Evolutionary conservation across 169 alveolate genomes (phyloP), one percentile per base, ranked within the genome.

Genomic region (Plasmodium berghei): DNA sequence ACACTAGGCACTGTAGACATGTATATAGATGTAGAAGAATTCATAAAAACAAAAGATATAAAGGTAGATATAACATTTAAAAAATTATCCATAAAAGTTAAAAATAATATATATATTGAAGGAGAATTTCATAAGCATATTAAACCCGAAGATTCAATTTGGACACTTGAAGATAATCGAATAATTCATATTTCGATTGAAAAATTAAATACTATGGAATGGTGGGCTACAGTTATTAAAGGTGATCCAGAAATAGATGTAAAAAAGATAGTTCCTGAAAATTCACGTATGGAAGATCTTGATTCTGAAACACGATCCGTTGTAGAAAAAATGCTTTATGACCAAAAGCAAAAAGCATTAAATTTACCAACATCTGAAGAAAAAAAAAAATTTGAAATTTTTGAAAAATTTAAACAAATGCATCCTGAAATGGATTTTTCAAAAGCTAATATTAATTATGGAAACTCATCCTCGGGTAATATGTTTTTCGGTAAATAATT

Each of bases 351-450:
- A 75, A 97, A 97, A 95, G 97, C 95, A 24, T 93, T 91, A 95
- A 98, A 99, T 52, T 75, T 96, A 48, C 99, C 99, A 14, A 97
- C 99, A 4, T 93, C 98, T 61, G 99, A 97, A 28, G 98, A 97
- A 85, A 93, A 93, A 73, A 95, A 96, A 72, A 99, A 98, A 89
- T 95, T 94, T 85, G 98, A 97, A 59, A 95, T 97, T 72, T 95
- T 98, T 54, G 98, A 97, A 64, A 97, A 94, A 88, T 98, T 98
- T 88, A 97, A 97, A 94, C 95, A 95, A 89, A 97, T 98, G 52
- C 99, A 98, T 88, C 99, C 99, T 0, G 99, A 98, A 88, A 93
- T 98, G 97, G 99, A 98, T 90, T 97, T 97, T 93, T 98, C 99
- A 12, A 97, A 98, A 58, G 99, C 99, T 5, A 98, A 98, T 72